phyloP scores from a whole-genome alignment of 2,329 filamentous ascomycete species.

The Cucurbitaria berberidis region DNA sequence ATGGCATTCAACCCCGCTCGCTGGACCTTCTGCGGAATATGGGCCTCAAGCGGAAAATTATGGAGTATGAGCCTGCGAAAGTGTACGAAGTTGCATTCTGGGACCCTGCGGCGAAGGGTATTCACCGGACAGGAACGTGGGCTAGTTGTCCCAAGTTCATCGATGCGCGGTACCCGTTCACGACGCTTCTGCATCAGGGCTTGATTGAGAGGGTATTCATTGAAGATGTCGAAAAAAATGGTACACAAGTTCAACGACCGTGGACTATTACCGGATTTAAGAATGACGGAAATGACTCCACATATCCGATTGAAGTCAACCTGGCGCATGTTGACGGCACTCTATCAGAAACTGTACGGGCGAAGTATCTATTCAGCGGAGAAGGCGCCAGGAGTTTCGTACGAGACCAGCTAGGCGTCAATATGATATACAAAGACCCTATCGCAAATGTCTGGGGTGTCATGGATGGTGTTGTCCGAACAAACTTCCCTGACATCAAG shows the following conservation, averaged over 20 bases:
- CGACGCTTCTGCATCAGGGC: conserved; percentile 67
- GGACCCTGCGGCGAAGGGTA: conserved; percentile 63
- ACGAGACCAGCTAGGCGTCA: conserved; percentile 69
- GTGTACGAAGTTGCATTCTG: conserved; percentile 76
- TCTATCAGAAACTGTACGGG: conserved; percentile 67
- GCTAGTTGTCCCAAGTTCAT: conserved; percentile 86
- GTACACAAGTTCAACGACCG: conserved; percentile 62
- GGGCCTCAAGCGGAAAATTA: conserved; percentile 85
- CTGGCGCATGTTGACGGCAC: conserved; percentile 78
- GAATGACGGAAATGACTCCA: conserved; percentile 65
- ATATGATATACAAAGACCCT: conserved; percentile 67
- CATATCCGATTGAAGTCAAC: conserved; percentile 81
- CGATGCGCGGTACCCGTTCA: conserved; percentile 69
- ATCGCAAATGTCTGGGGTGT: conserved; percentile 71
- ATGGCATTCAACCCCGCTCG: conserved; percentile 90
- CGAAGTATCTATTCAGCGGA: conserved; percentile 69
- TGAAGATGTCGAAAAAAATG: conserved; percentile 65
- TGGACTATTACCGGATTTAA: conserved; percentile 68
- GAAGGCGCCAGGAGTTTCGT: conserved; percentile 68
- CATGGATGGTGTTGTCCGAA: conserved; percentile 69
- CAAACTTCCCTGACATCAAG: conserved; percentile 68
- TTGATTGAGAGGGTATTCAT: conserved; percentile 68
- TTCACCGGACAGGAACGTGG: conserved; percentile 71
- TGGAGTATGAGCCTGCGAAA: conserved; percentile 84
- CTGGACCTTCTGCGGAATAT: conserved; percentile 87